These are phyloP conservation scores for Dendrobium chrysotoxum DNA, from an alignment of 106 monocot species.

Conservation along the genomic window DNA sequence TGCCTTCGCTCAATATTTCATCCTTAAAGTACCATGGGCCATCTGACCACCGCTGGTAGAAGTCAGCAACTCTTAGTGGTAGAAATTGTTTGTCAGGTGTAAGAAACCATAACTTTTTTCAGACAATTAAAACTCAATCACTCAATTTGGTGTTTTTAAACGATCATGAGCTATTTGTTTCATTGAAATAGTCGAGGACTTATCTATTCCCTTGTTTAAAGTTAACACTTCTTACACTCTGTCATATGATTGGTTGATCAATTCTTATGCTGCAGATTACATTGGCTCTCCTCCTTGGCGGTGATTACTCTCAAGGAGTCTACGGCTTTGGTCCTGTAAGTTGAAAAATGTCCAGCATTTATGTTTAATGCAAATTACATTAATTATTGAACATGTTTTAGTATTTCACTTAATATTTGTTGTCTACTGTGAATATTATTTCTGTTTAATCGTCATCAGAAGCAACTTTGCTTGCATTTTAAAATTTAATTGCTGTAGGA, in stretches of 20 bases:
- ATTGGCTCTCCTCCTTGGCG: constrained; percentile 80
- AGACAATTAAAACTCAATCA: no score
- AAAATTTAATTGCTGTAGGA: constrained; percentile 45
- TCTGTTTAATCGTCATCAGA: neutral
- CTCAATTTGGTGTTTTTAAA: no score
- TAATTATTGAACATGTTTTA: neutral
- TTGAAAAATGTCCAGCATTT: neutral
- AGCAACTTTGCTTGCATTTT: neutral
- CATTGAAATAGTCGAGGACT: neutral
- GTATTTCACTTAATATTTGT: neutral
- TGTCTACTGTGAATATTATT: neutral
- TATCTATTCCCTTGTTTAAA: neutral
- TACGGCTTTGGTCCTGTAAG: constrained; percentile 81
- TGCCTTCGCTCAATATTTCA: no score
- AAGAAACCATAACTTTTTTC: no score
- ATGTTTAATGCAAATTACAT: neutral
- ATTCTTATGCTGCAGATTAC: constrained; percentile 47
- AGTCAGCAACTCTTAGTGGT: no score
- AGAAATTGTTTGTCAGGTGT: no score
- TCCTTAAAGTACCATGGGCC: no score
- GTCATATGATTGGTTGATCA: neutral
- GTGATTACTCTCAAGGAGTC: constrained; percentile 78
- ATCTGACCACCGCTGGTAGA: no score
- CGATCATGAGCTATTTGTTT: no score
- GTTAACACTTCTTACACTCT: neutral